Percentiles rank a stretch among this genome's conserved stretches.
Conservation (phyloP, 2,329 filamentous ascomycete genomes). For the Lecanicillium sp. region DNA sequence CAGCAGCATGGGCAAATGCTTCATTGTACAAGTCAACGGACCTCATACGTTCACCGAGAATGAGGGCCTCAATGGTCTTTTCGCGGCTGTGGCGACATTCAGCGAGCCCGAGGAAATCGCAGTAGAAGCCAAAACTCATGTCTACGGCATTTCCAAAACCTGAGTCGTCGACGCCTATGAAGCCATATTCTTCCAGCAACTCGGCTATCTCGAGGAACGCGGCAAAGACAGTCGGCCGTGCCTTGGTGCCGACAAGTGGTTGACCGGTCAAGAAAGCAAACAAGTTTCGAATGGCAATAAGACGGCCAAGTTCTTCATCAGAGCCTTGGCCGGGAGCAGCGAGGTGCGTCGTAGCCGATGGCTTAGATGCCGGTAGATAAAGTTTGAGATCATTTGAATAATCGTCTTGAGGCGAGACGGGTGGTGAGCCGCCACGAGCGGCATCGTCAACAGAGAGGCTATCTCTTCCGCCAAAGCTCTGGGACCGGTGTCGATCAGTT, state of each 20-base stretch:
- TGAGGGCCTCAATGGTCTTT: conserved; percentile 79
- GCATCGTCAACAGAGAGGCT: conserved; percentile 44
- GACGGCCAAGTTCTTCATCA: conserved; percentile 38
- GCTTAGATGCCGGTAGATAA: conserved; percentile 42
- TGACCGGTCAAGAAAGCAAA: conserved; percentile 59
- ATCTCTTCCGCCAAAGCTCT: conserved; percentile 39
- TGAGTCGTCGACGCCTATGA: conserved; percentile 45
- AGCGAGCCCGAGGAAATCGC: conserved; percentile 66
- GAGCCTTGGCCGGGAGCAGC: conserved; percentile 22
- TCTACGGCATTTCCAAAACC: conserved; percentile 53
- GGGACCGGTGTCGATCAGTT: conserved; percentile 24
- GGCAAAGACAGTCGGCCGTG: conserved; percentile 42
- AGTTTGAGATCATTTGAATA: conserved; percentile 36
- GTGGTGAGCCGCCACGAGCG: conserved; percentile 27
- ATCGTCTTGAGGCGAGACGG: conserved; percentile 28
- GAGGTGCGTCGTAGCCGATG: conserved; percentile 25
- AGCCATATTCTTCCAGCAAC: conserved; percentile 49
- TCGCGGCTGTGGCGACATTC: conserved; percentile 78
- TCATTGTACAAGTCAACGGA: conserved; percentile 79
- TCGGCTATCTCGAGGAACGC: conserved; percentile 46
- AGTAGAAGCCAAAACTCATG: conserved; percentile 63
- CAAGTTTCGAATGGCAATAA: conserved; percentile 54
- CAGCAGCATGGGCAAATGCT: conserved; percentile 83
- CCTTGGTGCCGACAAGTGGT: conserved; percentile 50
- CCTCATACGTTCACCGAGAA: conserved; percentile 83